phyloP scores from a whole-genome alignment of 441 rosid species.

The Croton laevigatus region DNA sequence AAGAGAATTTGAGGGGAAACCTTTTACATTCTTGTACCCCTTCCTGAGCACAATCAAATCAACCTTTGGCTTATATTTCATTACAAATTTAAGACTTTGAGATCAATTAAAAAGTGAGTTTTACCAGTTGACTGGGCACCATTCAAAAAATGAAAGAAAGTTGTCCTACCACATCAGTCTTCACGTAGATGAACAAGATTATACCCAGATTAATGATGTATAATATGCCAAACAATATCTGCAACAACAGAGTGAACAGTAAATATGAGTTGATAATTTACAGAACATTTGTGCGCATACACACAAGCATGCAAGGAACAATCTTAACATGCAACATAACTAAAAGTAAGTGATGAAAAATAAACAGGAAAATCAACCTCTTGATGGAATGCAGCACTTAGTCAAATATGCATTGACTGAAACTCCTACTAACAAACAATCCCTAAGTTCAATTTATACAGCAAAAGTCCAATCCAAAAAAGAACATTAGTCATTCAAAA shows the following conservation, averaged over 20 bases:
- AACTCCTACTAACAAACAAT: not conserved
- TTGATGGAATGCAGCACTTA: not conserved
- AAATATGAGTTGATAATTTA: constrained; percentile 6
- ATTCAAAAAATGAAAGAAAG: constrained; percentile 10
- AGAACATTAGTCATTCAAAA: not conserved
- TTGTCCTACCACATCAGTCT: constrained; percentile 66
- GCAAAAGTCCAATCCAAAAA: not conserved
- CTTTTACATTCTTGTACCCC: too few relatives aligned
- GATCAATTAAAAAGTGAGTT: too few relatives aligned
- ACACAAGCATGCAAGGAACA: not conserved
- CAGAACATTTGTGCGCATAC: not conserved
- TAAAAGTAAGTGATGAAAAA: not conserved
- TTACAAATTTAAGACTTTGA: too few relatives aligned
- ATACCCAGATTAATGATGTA: constrained; percentile 70
- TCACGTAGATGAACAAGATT: constrained; percentile 64
- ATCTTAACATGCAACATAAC: constrained; percentile 3
- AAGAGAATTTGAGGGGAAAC: too few relatives aligned
- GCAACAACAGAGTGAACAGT: constrained; percentile 32
- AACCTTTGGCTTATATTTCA: too few relatives aligned
- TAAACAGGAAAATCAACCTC: not conserved
- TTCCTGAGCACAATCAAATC: too few relatives aligned
- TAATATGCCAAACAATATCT: constrained; percentile 76
- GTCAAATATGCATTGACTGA: constrained; percentile 9
- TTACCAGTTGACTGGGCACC: too few relatives aligned
- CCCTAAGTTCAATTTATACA: not conserved